phyloP scores from a whole-genome alignment of 306 rosid species.

The Leucaena leucocephala region DNA sequence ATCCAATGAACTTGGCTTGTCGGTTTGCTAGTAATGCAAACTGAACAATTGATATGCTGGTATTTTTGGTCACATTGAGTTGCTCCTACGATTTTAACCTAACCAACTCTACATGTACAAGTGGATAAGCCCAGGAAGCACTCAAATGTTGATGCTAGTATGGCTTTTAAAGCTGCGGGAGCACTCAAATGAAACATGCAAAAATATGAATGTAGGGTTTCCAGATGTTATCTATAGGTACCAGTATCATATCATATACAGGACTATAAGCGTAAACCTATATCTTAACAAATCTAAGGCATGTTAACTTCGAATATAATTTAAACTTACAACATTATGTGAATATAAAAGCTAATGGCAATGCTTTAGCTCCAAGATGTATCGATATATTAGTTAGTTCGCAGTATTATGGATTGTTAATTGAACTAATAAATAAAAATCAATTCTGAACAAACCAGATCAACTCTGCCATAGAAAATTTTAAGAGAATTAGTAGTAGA shows the following conservation, averaged over 20 bases:
- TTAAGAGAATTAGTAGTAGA: too few relatives aligned
- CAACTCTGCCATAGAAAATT: neutral
- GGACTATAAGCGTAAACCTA: neutral
- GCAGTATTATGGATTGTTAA: neutral
- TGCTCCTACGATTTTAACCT: neutral
- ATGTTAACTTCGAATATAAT: neutral
- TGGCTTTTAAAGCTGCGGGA: neutral
- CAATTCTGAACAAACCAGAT: neutral
- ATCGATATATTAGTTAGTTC: neutral
- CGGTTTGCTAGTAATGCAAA: neutral
- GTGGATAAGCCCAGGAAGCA: neutral
- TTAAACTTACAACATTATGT: neutral
- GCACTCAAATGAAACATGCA: neutral
- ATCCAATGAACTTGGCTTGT: neutral
- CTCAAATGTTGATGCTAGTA: neutral
- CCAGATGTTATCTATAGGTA: neutral
- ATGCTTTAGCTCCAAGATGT: neutral
- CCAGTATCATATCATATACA: neutral
- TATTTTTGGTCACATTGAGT: neutral
- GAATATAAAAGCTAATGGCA: neutral
- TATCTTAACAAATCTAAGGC: neutral
- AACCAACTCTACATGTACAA: neutral
- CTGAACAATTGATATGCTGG: neutral
- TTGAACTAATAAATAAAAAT: neutral
- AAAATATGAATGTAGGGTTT: neutral